Conservation (phyloP, 2,329 filamentous ascomycete genomes). For the Zymoseptoria ardabiliae region DNA sequence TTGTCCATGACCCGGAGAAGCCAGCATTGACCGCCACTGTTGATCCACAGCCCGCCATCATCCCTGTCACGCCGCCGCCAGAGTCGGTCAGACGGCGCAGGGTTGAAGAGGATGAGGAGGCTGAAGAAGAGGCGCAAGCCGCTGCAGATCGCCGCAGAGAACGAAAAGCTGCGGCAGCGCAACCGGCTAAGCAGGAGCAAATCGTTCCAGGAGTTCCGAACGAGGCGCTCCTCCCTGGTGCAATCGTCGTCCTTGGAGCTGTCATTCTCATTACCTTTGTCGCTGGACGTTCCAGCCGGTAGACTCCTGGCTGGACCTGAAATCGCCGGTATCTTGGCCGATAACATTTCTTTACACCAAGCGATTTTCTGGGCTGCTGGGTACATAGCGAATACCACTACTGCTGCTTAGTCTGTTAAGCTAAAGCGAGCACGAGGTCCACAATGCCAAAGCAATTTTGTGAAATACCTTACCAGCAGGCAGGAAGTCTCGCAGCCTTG, state of each 20-base stretch:
- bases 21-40: conserved; percentile 65
- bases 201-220: conserved; percentile 89
- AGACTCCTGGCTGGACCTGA: not conserved
- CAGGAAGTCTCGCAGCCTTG: no score
- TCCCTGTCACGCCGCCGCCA: conserved; percentile 45
- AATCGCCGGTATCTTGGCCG: not conserved
- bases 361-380: not conserved
- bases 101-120: conserved; percentile 48
- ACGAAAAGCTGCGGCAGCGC: conserved; percentile 31
- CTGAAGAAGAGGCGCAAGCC: conserved; percentile 40
- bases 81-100: conserved; percentile 42
- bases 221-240: conserved; percentile 84
- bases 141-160: conserved; percentile 29
- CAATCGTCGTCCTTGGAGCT: conserved; percentile 88
- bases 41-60: conserved; percentile 50
- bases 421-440: not conserved
- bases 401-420: not conserved
- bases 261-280: conserved; percentile 92
- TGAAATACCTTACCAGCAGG: no score
- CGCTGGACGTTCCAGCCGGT: conserved; percentile 41
- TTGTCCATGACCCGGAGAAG: conserved; percentile 88
- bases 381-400: not conserved
- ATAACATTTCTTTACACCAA: not conserved
- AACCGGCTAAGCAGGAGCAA: conserved; percentile 58
- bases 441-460: not conserved